Evolutionary conservation across 805 yeast species (phyloP).

Genomic region (Cyberlindnera bimundalis): DNA sequence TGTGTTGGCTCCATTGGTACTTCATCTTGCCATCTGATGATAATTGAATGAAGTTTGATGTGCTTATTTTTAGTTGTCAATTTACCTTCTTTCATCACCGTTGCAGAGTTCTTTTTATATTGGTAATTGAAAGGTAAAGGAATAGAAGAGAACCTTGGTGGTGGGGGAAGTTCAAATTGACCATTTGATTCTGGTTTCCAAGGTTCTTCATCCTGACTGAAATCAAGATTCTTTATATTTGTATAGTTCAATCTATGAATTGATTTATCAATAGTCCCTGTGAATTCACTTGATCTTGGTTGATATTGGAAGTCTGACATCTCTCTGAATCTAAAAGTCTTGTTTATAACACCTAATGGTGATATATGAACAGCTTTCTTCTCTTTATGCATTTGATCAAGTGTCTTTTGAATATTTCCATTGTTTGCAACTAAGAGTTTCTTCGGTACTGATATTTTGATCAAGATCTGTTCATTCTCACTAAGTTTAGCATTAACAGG

Average conservation of each 20-base stretch:
- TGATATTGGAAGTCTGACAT: slow-evolving; percentile 84
- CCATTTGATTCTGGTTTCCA: slow-evolving; percentile 26
- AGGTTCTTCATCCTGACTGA: slow-evolving; percentile 35
- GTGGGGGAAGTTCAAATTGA: slow-evolving; percentile 68
- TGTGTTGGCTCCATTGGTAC: slow-evolving; percentile 50
- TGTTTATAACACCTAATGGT: slow-evolving; percentile 66
- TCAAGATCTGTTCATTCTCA: slow-evolving; percentile 52
- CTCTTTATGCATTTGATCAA: slow-evolving; percentile 29
- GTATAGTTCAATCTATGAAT: slow-evolving; percentile 40
- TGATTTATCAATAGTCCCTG: slow-evolving; percentile 37
- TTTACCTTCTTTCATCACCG: slow-evolving; percentile 43
- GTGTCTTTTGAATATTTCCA: slow-evolving; percentile 42
- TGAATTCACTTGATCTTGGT: slow-evolving; percentile 53
- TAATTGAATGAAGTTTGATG: slow-evolving; percentile 50
- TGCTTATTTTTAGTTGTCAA: slow-evolving; percentile 43
- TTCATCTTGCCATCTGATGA: slow-evolving; percentile 45
- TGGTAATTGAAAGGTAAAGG: slow-evolving; percentile 75
- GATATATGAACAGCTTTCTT: slow-evolving; percentile 40
- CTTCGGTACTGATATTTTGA: slow-evolving; percentile 62
- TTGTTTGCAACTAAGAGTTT: slow-evolving; percentile 39
- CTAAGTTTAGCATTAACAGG: slow-evolving; percentile 56
- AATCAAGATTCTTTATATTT: slow-evolving; percentile 37
- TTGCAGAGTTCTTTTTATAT: slow-evolving; percentile 69
- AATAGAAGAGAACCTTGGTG: slow-evolving; percentile 76
- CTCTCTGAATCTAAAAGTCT: slow-evolving; percentile 74